Conservation (phyloP, 768 basidiomycete species). For the Tricholoma matsutake region DNA sequence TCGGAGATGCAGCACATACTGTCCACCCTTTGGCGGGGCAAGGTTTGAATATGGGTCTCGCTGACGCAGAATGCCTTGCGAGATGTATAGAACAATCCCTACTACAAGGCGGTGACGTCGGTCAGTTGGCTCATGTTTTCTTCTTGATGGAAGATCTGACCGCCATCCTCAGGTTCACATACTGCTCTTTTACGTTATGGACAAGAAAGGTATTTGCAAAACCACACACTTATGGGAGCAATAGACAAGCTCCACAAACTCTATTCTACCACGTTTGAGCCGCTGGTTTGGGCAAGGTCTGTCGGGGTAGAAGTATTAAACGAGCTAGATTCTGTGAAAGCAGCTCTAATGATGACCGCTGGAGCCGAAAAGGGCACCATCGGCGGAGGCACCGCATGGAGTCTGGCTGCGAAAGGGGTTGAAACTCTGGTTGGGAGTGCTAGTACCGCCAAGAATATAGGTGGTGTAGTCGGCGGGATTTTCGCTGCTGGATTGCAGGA, state of each 20-base stretch:
- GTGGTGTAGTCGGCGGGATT: slow-evolving; percentile 24
- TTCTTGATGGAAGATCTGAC: not conserved
- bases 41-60: slow-evolving; percentile 92
- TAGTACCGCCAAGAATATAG: slow-evolving; percentile 28
- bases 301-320: slow-evolving; percentile 90
- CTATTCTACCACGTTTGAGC: slow-evolving; percentile 63
- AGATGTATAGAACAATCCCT: slow-evolving; percentile 59
- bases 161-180: slow-evolving; percentile 52
- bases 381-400: slow-evolving; percentile 26
- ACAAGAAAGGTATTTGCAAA: slow-evolving; percentile 77
- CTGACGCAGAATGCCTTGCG: slow-evolving; percentile 73
- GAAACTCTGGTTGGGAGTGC: slow-evolving; percentile 39
- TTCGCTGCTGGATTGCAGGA: slow-evolving; percentile 28
- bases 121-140: slow-evolving; percentile 36
- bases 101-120: slow-evolving; percentile 75
- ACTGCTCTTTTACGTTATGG: slow-evolving; percentile 77
- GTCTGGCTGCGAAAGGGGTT: slow-evolving; percentile 41
- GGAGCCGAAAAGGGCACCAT: slow-evolving; percentile 36
- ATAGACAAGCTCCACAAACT: slow-evolving; percentile 90
- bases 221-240: slow-evolving; percentile 81
- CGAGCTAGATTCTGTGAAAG: slow-evolving; percentile 81
- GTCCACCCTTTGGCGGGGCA: slow-evolving; percentile 95
- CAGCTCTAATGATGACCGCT: slow-evolving; percentile 78
- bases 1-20: slow-evolving; percentile 96
- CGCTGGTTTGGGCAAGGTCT: slow-evolving; percentile 83